A percentile compares a stretch with the other conserved stretches of the same genome.
Evolutionary conservation across 1,139 yeast genomes (phyloP).

Genomic region (Geotrichum histeridarum): DNA sequence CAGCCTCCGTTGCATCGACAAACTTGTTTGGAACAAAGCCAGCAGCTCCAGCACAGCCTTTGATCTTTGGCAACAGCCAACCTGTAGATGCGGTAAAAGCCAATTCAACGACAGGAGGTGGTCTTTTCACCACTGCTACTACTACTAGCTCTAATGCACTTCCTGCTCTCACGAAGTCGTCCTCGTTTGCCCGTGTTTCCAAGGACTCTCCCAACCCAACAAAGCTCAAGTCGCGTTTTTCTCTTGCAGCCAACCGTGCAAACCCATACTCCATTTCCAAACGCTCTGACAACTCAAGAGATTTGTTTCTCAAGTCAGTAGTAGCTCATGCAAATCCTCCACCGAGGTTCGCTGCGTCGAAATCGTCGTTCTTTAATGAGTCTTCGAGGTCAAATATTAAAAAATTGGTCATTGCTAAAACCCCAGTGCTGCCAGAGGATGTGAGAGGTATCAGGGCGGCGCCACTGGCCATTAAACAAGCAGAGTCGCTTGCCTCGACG

Average conservation of each 20-base stretch:
- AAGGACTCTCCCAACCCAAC: constrained; percentile 17
- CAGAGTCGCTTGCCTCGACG: not conserved
- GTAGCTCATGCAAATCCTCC: not conserved
- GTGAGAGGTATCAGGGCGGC: constrained; percentile 6
- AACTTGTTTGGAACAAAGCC: not conserved
- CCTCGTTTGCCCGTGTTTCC: constrained; percentile 37
- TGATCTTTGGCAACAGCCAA: not conserved
- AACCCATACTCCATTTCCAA: constrained; percentile 1
- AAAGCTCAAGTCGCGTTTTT: constrained; percentile 5
- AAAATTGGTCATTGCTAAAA: constrained; percentile 13
- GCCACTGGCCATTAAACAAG: not conserved
- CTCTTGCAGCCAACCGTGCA: not conserved
- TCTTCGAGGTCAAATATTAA: constrained; percentile 10
- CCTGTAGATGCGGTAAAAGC: constrained; percentile 3
- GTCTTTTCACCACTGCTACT: constrained; percentile 36
- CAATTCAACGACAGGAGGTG: constrained; percentile 26
- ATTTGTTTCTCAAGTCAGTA: constrained; percentile 5
- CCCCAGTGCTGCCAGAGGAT: constrained; percentile 3
- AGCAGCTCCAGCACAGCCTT: not conserved
- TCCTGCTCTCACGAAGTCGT: constrained; percentile 22
- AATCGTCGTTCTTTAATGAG: constrained; percentile 1
- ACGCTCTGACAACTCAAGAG: constrained; percentile 1
- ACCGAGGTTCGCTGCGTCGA: not conserved
- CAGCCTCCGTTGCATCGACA: not conserved
- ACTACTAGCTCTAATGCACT: constrained; percentile 16